Base-by-base conservation (phyloP, 164 flowering plant species). In the Stephania yunnanensis region DNA sequence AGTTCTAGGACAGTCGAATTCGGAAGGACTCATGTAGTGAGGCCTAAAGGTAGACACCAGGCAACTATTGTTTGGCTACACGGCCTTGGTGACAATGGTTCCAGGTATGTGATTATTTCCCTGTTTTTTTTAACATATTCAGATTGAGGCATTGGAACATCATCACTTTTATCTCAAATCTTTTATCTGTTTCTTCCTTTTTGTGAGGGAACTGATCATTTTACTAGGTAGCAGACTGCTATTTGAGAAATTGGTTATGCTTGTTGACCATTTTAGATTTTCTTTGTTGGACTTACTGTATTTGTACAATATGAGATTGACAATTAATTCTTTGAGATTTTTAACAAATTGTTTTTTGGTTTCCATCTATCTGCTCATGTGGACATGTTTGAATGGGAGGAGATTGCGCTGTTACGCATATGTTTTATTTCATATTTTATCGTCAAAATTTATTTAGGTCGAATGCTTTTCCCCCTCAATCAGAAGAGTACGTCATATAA, bases 41-140 rank as follows among this genome's bases (percentile, higher is more conserved):
- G 85, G 85, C 92, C 97, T 15, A 90, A 85, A 78, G 97, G 91
- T 64, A 89, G 83, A 73, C 97, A 91, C 78, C 90, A 87, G 74
- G 94, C 91, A 11, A 91, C 97, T 29, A 85, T 91, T 46, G 92
- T 91, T 70, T 91, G 97, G 97, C 81, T 91, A 46, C 97, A 91
- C 78, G 97, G 92, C 8, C 92, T 91, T 17, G 91, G 97, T 20
- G 97, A 91, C 64, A 91, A 90, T 87, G 97, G 97, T 74, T 87
- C 89, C 1, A 91, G 97, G 97, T 91, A 83, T 48, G 20, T 0
- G 68, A 10, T 50, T 15, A 66, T 55, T 65, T 65, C 45, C 68
- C 11, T 45, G 45, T 61, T 44, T 25, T 55, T 44, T 58, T 58
- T 58, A 58, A n/a, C 20, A 15, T 15, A 15, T 58, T 58, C 64